Evolutionary conservation across 768 basidiomycete species (phyloP), one percentile per base, ranked within the genome.

Genomic region (Mrakia hoshinonis): DNA sequence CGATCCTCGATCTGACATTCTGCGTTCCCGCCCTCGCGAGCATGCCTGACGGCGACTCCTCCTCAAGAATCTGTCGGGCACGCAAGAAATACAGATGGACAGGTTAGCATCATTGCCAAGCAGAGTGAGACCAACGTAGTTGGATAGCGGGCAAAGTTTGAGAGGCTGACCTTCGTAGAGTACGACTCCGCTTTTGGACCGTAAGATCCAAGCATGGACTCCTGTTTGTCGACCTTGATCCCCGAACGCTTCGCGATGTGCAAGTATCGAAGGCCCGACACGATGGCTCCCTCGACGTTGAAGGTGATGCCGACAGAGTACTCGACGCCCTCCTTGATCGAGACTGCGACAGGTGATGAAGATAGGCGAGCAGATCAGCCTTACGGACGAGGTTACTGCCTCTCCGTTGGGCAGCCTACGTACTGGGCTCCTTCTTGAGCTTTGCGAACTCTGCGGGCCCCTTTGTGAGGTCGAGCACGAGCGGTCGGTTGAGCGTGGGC

Each of bases 191-290:
- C 82, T 69, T 83, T 81, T 22, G 92, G 90, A 2, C 91, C 89
- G 78, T 92, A 96, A 3, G 91, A 93, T 22, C 95, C 95, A 26
- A 97, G 84, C 95, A 98, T 97, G 75, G 89, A 85, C 77, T 94
- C 92, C 76, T 91, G 79, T 79, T 89, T 95, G 80, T 95, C 95
- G 76, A 95, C 93, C 80, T 82, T 87, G 43, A 94, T 39, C 10
- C 89, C 87, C 3, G 85, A 80, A 6, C 89, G 85, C 81, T 93
- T 94, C 73, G 92, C 93, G 39, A 90, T 83, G 80, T 97, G 94
- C 43, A 95, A 82, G 79, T 95, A 95, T 60, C 78, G 77, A 47
- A 80, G 69, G 2, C 79, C 79, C 0, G 79, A 78, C 61, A 92
- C 88, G 78, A 98, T 91, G 54, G 88, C 88, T 78, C 91, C 88